Evolutionary conservation across 2,329 filamentous ascomycete genomes (phyloP).

Genomic region (Annulohypoxylon truncatum): DNA sequence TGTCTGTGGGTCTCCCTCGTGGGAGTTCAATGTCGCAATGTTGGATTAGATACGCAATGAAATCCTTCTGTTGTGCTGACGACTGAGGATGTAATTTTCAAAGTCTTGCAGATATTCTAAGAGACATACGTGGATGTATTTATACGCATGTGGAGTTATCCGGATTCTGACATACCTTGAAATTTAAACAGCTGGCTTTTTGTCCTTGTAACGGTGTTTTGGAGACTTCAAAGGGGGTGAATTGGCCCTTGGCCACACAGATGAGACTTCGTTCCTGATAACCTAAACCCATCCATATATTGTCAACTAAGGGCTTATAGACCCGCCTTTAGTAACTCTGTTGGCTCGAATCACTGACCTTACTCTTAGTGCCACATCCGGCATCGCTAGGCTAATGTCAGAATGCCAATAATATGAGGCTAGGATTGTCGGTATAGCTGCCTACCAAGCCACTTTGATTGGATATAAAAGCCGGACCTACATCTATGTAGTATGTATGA

Average conservation of each 20-base stretch:
- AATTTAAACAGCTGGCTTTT: not conserved
- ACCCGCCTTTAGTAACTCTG: not conserved
- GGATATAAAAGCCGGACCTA: not conserved
- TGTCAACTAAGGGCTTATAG: not conserved
- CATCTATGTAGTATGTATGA: constrained; percentile 11
- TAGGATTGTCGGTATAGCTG: constrained; percentile 5
- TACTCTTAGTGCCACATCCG: not conserved
- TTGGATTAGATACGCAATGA: not conserved
- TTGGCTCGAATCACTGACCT: not conserved
- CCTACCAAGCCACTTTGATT: not conserved
- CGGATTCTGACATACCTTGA: not conserved
- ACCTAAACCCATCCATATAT: not conserved
- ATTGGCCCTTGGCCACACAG: not conserved
- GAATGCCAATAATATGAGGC: not conserved
- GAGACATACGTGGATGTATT: not conserved
- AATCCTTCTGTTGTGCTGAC: not conserved
- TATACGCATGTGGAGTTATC: not conserved
- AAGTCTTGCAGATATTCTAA: not conserved
- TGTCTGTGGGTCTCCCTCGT: not conserved
- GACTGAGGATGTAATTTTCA: not conserved
- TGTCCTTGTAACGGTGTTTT: not conserved
- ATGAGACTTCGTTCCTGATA: not conserved
- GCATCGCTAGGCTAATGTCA: not conserved
- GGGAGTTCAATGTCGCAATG: not conserved
- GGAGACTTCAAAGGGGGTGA: not conserved